Conservation (phyloP, 306 rosid species). For the Coriaria nepalensis region DNA sequence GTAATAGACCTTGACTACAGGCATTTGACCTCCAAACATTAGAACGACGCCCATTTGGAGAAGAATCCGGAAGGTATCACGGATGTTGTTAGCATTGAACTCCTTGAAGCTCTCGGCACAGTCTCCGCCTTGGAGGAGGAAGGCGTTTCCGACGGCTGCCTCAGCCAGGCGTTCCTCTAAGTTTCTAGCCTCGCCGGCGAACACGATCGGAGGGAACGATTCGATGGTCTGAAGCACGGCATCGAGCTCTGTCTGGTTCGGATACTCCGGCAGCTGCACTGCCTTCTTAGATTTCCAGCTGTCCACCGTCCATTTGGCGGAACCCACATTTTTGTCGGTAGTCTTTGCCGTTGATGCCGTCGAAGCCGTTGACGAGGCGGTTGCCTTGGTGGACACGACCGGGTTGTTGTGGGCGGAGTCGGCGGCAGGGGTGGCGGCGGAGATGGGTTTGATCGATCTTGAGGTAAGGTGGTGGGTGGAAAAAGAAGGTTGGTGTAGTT, state of each 20-base stretch:
- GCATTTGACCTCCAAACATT: slow-evolving; percentile 98
- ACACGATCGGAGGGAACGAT: slow-evolving; percentile 85
- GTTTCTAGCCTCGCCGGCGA: slow-evolving; percentile 87
- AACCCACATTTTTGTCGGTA: slow-evolving; percentile 19
- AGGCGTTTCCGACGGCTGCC: slow-evolving; percentile 88
- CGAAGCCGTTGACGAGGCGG: slow-evolving; percentile 7
- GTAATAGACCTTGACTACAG: slow-evolving; percentile 59
- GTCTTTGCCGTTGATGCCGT: slow-evolving; percentile 7
- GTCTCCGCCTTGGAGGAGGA: slow-evolving; percentile 83
- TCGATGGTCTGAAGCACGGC: slow-evolving; percentile 69
- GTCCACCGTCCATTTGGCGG: slow-evolving; percentile 47
- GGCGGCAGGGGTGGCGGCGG: slow-evolving; percentile 73
- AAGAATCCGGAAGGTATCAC: slow-evolving; percentile 79
- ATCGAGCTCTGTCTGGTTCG: slow-evolving; percentile 48
- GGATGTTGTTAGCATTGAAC: slow-evolving; percentile 83
- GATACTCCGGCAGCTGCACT: slow-evolving; percentile 79
- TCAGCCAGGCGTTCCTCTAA: slow-evolving; percentile 62
- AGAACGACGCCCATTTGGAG: slow-evolving; percentile 91
- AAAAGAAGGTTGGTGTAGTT: slow-evolving; percentile 27
- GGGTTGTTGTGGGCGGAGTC: slow-evolving; percentile 77
- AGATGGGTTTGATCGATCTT: slow-evolving; percentile 20
- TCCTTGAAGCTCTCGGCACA: slow-evolving; percentile 99
- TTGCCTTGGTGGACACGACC: slow-evolving; percentile 35
- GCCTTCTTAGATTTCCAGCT: slow-evolving; percentile 86
- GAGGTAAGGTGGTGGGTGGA: slow-evolving; percentile 12